phyloP scores from a whole-genome alignment of 306 rosid species.

The Quillaja saponaria region DNA sequence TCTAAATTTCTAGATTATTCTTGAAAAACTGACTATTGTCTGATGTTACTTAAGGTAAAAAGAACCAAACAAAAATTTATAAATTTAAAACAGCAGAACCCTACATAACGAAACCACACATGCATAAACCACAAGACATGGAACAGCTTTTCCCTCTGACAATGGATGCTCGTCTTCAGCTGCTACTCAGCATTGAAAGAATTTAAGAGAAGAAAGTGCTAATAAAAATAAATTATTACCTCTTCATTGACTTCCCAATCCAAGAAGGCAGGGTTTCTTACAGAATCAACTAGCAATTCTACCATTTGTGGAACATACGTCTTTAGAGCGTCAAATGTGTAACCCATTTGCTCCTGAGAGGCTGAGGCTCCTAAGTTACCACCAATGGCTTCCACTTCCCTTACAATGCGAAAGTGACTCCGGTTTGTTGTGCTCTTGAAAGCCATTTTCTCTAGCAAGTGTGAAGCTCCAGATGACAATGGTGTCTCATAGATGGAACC shows the following conservation, averaged over 20 bases:
- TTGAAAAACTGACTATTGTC: background rate
- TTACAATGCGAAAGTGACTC: slow-evolving; percentile 88
- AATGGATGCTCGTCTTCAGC: slow-evolving; percentile 8
- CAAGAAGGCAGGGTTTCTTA: slow-evolving; percentile 88
- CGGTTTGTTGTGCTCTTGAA: slow-evolving; percentile 90
- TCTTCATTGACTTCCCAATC: slow-evolving; percentile 97
- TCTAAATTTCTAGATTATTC: background rate
- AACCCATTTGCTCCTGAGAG: slow-evolving; percentile 96
- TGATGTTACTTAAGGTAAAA: background rate
- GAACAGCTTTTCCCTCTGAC: slow-evolving; percentile 1
- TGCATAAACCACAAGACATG: background rate
- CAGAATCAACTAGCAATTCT: slow-evolving; percentile 79
- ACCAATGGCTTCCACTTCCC: slow-evolving; percentile 96
- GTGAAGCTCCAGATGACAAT: slow-evolving; percentile 76
- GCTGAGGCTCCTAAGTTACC: slow-evolving; percentile 90
- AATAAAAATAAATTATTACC: slow-evolving; percentile 47
- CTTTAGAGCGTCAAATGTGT: slow-evolving; percentile 89
- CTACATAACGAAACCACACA: too few relatives aligned
- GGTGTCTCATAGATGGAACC: slow-evolving; percentile 94
- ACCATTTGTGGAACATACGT: slow-evolving; percentile 93
- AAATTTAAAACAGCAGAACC: background rate
- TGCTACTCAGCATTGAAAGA: slow-evolving; percentile 20
- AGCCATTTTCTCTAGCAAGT: slow-evolving; percentile 91
- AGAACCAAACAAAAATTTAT: background rate
- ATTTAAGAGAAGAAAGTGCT: slow-evolving; percentile 8